These are phyloP conservation scores for Lactarius psammicola DNA, from an alignment of 768 basidiomycete species.

Conservation along the genomic window DNA sequence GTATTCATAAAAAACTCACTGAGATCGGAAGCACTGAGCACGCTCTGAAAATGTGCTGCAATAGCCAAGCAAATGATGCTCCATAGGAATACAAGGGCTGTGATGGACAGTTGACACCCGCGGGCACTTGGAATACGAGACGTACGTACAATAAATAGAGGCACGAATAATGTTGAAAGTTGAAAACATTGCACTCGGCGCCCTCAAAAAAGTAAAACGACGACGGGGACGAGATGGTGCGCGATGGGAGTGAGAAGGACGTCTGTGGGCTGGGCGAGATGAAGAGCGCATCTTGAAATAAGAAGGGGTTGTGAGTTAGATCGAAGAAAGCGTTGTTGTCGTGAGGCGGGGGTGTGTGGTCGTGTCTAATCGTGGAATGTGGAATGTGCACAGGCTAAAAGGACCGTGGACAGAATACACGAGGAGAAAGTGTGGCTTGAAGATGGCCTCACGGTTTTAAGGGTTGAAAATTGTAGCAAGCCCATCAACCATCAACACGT, in stretches of 20 bases:
- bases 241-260: constrained; percentile 26
- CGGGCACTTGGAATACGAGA: constrained; percentile 1
- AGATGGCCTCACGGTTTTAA: constrained; percentile 25
- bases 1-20: constrained; percentile 47
- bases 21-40: constrained; percentile 73
- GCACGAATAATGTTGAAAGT: constrained; percentile 68
- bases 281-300: constrained; percentile 35
- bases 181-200: constrained; percentile 55
- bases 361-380: constrained; percentile 21
- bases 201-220: constrained; percentile 21
- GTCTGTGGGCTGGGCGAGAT: constrained; percentile 32
- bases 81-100: constrained; percentile 69
- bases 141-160: constrained; percentile 60
- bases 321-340: constrained; percentile 37
- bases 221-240: constrained; percentile 13
- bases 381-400: constrained; percentile 21
- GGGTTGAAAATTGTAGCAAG: constrained; percentile 20
- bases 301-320: constrained; percentile 32
- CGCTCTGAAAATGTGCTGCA: constrained; percentile 71
- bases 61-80: constrained; percentile 77
- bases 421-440: constrained; percentile 22
- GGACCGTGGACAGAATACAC: constrained; percentile 22
- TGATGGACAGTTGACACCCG: constrained; percentile 15
- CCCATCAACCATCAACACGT: constrained; percentile 14
- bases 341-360: constrained; percentile 26